Evolutionary conservation across 768 basidiomycete genomes (phyloP).

Genomic region (Termitomyces titanicus): DNA sequence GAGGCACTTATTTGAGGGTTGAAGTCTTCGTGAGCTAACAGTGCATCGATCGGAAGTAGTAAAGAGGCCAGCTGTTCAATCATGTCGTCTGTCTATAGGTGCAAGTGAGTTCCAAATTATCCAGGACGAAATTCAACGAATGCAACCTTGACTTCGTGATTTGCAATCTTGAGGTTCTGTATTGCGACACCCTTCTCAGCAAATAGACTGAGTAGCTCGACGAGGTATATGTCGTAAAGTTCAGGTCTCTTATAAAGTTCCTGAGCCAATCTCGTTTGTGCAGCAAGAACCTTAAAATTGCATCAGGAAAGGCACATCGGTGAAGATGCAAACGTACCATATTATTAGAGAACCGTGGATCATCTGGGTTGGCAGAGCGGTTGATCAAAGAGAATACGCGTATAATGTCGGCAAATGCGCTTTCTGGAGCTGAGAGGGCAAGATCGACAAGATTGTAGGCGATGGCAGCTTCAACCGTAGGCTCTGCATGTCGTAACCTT

Average conservation of each 20-base stretch:
- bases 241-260: constrained; percentile 73
- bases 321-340: constrained; percentile 47
- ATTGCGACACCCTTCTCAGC: constrained; percentile 89
- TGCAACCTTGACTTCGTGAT: constrained; percentile 61
- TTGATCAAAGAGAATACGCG: constrained; percentile 82
- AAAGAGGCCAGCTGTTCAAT: constrained; percentile 85
- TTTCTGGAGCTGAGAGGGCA: constrained; percentile 72
- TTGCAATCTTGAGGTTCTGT: constrained; percentile 71
- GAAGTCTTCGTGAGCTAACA: constrained; percentile 71
- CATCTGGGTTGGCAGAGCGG: constrained; percentile 83
- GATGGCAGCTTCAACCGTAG: constrained; percentile 86
- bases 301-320: not conserved
- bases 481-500: constrained; percentile 79
- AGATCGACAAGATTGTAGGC: constrained; percentile 90
- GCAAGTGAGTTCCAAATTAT: not conserved
- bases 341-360: constrained; percentile 85
- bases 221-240: constrained; percentile 73
- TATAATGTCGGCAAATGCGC: constrained; percentile 80
- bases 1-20: constrained; percentile 53
- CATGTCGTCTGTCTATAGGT: constrained; percentile 69
- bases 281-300: constrained; percentile 67
- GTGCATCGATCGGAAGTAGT: constrained; percentile 85
- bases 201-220: constrained; percentile 84
- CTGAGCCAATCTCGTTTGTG: constrained; percentile 85
- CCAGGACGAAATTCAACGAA: not conserved